A percentile compares a stretch with the other conserved stretches of the same genome.
phyloP scores from a whole-genome alignment of 2,329 filamentous ascomycete species.

The Fusarium newnesense region DNA sequence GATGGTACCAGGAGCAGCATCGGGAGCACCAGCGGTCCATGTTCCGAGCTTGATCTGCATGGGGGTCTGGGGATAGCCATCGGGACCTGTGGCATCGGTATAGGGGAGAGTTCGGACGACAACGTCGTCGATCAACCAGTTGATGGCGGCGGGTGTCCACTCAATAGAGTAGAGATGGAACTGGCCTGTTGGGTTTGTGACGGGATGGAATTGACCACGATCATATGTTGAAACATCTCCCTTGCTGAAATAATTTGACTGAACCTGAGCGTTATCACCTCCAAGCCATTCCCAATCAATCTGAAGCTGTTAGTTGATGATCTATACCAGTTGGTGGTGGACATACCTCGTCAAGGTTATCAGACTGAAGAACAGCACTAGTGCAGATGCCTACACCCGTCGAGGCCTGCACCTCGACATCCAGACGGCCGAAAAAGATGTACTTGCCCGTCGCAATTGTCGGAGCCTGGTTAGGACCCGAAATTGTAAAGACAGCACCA shows the following conservation, averaged over 20 bases:
- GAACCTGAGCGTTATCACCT: slow-evolving; percentile 72
- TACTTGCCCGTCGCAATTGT: slow-evolving; percentile 78
- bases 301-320: slow-evolving; percentile 49
- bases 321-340: accelerated
- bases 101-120: slow-evolving; percentile 70
- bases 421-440: slow-evolving; percentile 85
- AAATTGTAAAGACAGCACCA: slow-evolving; percentile 64
- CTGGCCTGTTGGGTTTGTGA: slow-evolving; percentile 58
- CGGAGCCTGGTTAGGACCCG: slow-evolving; percentile 63
- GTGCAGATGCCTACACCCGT: slow-evolving; percentile 81
- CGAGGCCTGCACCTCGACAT: slow-evolving; percentile 75
- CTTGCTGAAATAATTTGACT: slow-evolving; percentile 86
- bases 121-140: slow-evolving; percentile 72
- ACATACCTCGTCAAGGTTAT: slow-evolving; percentile 70
- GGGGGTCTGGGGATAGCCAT: slow-evolving; percentile 67
- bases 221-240: slow-evolving; percentile 74
- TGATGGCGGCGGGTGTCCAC: slow-evolving; percentile 71
- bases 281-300: slow-evolving; percentile 90
- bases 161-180: slow-evolving; percentile 75
- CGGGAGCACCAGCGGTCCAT: slow-evolving; percentile 68
- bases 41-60: slow-evolving; percentile 76
- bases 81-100: slow-evolving; percentile 57
- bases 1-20: slow-evolving; percentile 76
- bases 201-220: slow-evolving; percentile 67
- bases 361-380: slow-evolving; percentile 79